Evolutionary conservation across 2,329 filamentous ascomycete species (phyloP).

Genomic region (Cercospora berteroae): DNA sequence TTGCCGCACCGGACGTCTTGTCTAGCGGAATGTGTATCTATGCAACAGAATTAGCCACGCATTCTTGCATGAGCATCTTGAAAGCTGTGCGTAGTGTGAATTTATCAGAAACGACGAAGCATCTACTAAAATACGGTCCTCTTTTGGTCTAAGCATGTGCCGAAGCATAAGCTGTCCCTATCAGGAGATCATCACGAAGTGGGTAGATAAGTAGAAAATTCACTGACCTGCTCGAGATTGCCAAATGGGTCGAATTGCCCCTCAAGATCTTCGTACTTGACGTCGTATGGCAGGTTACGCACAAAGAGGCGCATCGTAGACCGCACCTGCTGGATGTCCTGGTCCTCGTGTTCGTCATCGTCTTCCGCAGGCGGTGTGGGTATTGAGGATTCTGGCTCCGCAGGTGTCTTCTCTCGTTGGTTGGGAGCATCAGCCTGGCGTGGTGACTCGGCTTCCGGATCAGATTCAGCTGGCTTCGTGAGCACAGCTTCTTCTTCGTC

Average conservation of each 20-base stretch:
- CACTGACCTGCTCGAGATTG: slow-evolving; percentile 79
- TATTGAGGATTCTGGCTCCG: slow-evolving; percentile 21
- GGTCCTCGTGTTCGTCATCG: slow-evolving; percentile 42
- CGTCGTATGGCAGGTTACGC: slow-evolving; percentile 80
- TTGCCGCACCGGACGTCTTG: slow-evolving; percentile 66
- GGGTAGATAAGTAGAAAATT: slow-evolving; percentile 26
- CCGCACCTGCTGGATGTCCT: slow-evolving; percentile 61
- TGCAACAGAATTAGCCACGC: slow-evolving; percentile 5
- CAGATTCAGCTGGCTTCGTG: slow-evolving; percentile 6
- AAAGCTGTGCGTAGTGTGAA: slow-evolving; percentile 23
- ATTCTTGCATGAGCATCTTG: not conserved
- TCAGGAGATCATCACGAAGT: slow-evolving; percentile 92
- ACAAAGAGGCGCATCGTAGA: slow-evolving; percentile 79
- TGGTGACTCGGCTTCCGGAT: slow-evolving; percentile 23
- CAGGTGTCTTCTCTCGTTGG: slow-evolving; percentile 1
- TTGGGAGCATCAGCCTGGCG: not conserved
- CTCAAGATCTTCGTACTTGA: slow-evolving; percentile 73
- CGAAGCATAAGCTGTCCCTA: slow-evolving; percentile 99
- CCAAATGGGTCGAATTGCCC: slow-evolving; percentile 71
- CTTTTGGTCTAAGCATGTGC: slow-evolving; percentile 84
- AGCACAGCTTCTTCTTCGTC: slow-evolving; percentile 42
- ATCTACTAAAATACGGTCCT: slow-evolving; percentile 99
- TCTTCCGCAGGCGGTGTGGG: slow-evolving; percentile 31
- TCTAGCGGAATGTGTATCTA: slow-evolving; percentile 86
- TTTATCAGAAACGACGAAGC: slow-evolving; percentile 69